Evolutionary conservation across 202 grass and related monocot species (phyloP), one percentile per base, ranked within the genome.

Genomic region (Digitaria exilis): DNA sequence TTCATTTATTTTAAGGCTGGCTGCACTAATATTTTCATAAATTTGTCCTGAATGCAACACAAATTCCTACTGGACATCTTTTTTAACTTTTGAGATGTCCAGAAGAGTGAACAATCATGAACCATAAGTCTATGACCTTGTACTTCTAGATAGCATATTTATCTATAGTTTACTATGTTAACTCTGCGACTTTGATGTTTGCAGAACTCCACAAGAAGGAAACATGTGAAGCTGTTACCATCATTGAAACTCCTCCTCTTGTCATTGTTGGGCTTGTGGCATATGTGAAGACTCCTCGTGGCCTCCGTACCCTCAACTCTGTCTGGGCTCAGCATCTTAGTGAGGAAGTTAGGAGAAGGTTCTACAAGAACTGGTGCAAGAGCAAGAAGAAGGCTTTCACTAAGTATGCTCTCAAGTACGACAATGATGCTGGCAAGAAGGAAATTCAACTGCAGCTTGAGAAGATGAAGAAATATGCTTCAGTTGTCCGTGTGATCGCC

Each of bases 311-410:
- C 39, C 88, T 97, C 26, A 97, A 94, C 73, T 89, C 92, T 50
- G 90, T 94, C 30, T 94, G 94, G 94, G 94, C 89, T 30, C 94
- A 97, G 83, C 94, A 97, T 91, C 90, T 97, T 18, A 97, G 94
- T 30, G 94, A 97, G 77, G 94, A 97, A 51, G 68, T 94, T 8
- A 94, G 88, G 77, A 88, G 91, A 37, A 87, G 94, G 65, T 97
- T 97, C 83, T 97, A 97, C 87, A 97, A 97, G 80, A 94, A 90
- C 85, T 94, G 94, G 94, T 97, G 80, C 77, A 97, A 94, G 67
- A 94, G 91, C 89, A 94, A 97, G 89, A 97, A 97, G 88, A 92
- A 87, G 71, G 95, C 95, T 54, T 97, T 97, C 73, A 88, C 85
- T 9, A 97, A 89, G 86, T 97, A 97, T 79, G 89, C 89, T 18